Evolutionary conservation across 2,329 filamentous ascomycete species (phyloP).

Genomic region (Westerdykella ornata): DNA sequence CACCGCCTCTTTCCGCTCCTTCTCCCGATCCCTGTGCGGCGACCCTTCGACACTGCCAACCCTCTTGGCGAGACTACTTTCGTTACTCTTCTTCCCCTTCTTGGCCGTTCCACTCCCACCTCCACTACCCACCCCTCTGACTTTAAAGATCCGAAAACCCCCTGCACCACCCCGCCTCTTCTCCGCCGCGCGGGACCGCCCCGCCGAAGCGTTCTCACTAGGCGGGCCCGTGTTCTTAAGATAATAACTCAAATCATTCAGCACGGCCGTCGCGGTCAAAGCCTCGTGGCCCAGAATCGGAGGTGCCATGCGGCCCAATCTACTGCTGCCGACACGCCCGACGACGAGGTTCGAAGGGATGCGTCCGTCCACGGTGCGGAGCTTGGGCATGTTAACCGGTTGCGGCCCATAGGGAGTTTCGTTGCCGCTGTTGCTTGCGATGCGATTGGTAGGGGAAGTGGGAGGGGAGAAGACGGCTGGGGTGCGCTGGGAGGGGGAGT

Average conservation of each 20-base stretch:
- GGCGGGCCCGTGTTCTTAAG: constrained; percentile 28
- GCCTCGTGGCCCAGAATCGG: constrained; percentile 29
- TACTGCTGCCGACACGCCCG: neutral
- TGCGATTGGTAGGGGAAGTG: neutral
- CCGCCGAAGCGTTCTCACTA: constrained; percentile 2
- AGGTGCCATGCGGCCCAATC: constrained; percentile 23
- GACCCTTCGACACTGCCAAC: constrained; percentile 19
- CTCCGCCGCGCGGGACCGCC: neutral
- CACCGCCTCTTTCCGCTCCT: neutral
- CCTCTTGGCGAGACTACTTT: constrained; percentile 16
- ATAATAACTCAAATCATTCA: constrained; percentile 28
- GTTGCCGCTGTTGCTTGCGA: no score
- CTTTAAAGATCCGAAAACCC: neutral
- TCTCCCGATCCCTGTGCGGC: constrained; percentile 1
- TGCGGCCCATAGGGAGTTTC: neutral
- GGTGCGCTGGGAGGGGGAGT: constrained; percentile 5
- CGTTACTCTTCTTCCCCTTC: constrained; percentile 15
- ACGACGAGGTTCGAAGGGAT: neutral
- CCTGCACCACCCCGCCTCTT: neutral
- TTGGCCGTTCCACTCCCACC: neutral
- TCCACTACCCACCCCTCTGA: neutral
- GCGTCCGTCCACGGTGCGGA: neutral
- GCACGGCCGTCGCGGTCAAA: constrained; percentile 20
- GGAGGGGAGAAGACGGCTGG: neutral
- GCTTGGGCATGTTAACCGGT: neutral